A percentile compares a stretch with the other conserved stretches of the same genome.
phyloP scores from a whole-genome alignment of 345 rosid species.

The Euphorbia peplus region DNA sequence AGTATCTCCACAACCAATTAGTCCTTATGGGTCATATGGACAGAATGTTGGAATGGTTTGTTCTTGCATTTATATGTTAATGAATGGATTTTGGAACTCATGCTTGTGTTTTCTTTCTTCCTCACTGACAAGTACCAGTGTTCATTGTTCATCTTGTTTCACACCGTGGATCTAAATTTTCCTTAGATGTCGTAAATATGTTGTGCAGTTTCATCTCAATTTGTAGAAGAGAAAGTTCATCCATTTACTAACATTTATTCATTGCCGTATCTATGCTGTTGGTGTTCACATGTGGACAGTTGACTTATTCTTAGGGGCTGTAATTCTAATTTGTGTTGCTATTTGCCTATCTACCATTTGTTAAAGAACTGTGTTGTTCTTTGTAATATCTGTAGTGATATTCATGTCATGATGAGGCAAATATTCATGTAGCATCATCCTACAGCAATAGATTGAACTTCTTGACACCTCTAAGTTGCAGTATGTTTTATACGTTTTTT shows the following conservation, averaged over 20 bases:
- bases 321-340: background rate
- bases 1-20: conserved; percentile 72
- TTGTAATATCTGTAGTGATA: background rate
- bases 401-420: background rate
- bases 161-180: background rate
- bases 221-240: background rate
- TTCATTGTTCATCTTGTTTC: background rate
- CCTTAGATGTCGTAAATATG: background rate
- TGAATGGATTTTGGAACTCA: conserved; percentile 1
- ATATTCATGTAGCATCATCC: background rate
- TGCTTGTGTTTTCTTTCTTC: background rate
- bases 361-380: background rate
- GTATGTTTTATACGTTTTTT: background rate
- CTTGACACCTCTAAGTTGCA: background rate
- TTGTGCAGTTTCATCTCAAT: background rate
- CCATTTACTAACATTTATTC: background rate
- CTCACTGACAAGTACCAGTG: background rate
- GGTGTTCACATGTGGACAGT: background rate
- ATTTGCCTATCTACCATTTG: background rate
- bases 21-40: conserved; percentile 54
- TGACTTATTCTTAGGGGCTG: background rate
- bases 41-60: conserved; percentile 68
- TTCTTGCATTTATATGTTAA: conserved; percentile 14
- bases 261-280: background rate
- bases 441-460: background rate